Evolutionary conservation across 2,329 filamentous ascomycete genomes (phyloP), one percentile per base, ranked within the genome.

Genomic region (Colletotrichum aenigma): DNA sequence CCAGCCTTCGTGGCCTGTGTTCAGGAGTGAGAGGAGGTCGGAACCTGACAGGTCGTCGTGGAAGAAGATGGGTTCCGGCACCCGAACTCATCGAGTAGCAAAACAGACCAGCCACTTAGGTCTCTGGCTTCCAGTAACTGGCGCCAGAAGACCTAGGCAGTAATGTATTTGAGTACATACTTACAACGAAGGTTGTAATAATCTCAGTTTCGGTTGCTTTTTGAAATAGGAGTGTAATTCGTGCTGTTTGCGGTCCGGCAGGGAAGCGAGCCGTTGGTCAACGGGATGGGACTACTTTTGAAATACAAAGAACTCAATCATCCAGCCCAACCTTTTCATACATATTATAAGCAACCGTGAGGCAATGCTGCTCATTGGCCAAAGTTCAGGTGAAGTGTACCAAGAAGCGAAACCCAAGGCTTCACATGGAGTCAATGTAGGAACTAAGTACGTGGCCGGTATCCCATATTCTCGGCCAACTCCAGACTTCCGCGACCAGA

Each of bases 71-170:
- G 58, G 58, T 0, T 62, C n/a, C 12, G 5, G 58, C 21, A 21
- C 58, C 12, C 58, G 4, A 21, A 21, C 12, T 24, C 30, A 21
- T 21, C 58, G 2, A 34, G 28, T 2, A 36, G 8, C 13, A 72
- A 67, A 7, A 26, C 73, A 26, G 48, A 60, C 2, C 70, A 68
- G 28, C 56, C 64, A 9, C 38, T 48, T 2, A 67, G 30, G 24
- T 67, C 62, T 30, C 26, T 73, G 3, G 32, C 70, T 18, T 75
- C 73, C 7, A 66, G 55, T 1, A 73, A 73, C 64, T 75, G 73
- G 70, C 70, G 73, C 26, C 70, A 56, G 34, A 73, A 34, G 28
- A 21, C 48, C 18, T 48, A 48, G 18, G 9, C 9, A 12, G 1
- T 48, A n/a, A 10, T 12, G 38, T 48, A 5, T 48, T n/a, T 12